Evolutionary conservation across 2,329 filamentous ascomycete genomes (phyloP), one percentile per base, ranked within the genome.

Genomic region (Diplodia corticola): DNA sequence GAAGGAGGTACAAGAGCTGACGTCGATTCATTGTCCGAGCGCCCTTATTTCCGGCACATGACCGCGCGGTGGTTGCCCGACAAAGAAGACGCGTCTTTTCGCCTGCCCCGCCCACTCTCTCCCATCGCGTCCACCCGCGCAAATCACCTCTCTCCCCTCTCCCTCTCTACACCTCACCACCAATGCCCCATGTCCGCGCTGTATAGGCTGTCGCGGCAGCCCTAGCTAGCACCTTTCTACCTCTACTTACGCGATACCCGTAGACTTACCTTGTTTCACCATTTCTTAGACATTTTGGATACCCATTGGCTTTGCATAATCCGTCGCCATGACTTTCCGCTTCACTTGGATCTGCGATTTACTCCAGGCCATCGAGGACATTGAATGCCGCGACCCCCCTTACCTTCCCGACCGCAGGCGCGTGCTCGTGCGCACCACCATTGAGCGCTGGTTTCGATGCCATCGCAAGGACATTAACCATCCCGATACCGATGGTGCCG

Each of bases 311-410:
- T 28, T 17, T 30, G 46, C 2, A 69, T 67, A 59, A 90, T 90
- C 88, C 83, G n/a, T n/a, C n/a, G n/a, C n/a, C n/a, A n/a, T n/a
- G n/a, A n/a, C 87, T 22, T 82, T 92, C 69, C 82, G 81, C 1
- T 96, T 95, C 76, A 79, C 82, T n/a, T 81, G 85, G 68, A 80
- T 96, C 53, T 94, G 91, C 80, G 86, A 91, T 68, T 81, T 97
- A 4, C 82, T 97, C 50, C 87, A 93, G 68, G 79, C 83, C 26
- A 82, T 93, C 17, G 87, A 93, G 70, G 74, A 77, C 10, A 80
- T 84, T 67, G 75, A 74, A 71, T 67, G 75, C 68, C 69, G 78
- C 70, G 75, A 79, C 71, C 75, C 81, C 15, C 80, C 79, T 17
- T 69, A 80, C 0, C 69, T 81, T 1, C 73, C 73, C 3, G 71